Evolutionary conservation across 257 asterid genomes (phyloP), one percentile per base, ranked within the genome.

Genomic region (Cinchona pubescens): DNA sequence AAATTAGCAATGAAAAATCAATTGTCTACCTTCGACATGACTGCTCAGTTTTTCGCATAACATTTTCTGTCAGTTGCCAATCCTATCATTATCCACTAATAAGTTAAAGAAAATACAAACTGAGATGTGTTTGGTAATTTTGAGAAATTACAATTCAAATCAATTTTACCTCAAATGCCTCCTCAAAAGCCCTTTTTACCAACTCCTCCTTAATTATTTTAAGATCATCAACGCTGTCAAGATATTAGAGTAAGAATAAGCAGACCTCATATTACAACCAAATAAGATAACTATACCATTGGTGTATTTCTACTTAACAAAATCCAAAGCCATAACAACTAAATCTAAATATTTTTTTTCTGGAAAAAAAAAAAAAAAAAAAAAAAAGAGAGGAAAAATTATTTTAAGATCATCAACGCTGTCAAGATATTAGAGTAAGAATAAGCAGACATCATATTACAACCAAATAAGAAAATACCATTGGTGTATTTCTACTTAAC

Each of bases 401-500:
- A 85, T 87, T 82, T 88, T 92, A 72, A 94, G 92, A 79, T 92
- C 99, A 76, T 87, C 92, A 74, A 94, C 91, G 79, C 98, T 93
- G 76, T 67, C 29, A 80, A 79, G 34, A 21, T 43, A 34, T 62
- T 69, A 35, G 68, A 40, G 61, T 12, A 69, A 34, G 70, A 81
- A 40, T 11, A 69, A 64, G 35, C 61, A 16, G 21, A 73, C 42
- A 34, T 58, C 75, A 67, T 62, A 19, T 18, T 11, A 59, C 49
- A 75, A 58, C 19, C 30, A 67, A 80, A 49, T 51, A 25, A 63
- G 11, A 42, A 62, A 30, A n/a, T n/a, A 35, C 67, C 69, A 53
- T n/a, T n/a, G n/a, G n/a, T 37, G 40, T 5, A 68, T 59, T 62
- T 59, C 15, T 67, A 65, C 49, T 65, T 38, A 55, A 55, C 59